A percentile compares a stretch with the other conserved stretches of the same genome.
phyloP scores from a whole-genome alignment of 805 yeast genomes.

The Wickerhamomyces subpelliculosus region DNA sequence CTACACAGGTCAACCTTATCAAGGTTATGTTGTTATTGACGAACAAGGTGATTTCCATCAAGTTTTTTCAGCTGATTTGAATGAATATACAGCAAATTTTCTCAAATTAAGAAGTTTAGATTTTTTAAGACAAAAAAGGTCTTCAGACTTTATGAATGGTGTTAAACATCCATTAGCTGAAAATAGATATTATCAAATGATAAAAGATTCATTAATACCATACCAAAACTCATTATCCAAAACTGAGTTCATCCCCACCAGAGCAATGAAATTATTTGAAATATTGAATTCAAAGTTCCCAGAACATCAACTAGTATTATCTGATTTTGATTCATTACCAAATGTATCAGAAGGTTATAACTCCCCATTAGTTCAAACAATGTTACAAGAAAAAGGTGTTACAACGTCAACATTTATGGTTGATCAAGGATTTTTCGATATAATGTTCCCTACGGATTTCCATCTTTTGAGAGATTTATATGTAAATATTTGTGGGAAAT shows the following conservation, averaged over 20 bases:
- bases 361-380: constrained; percentile 77
- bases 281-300: constrained; percentile 63
- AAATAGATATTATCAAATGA: constrained; percentile 30
- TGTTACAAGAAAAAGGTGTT: constrained; percentile 58
- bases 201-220: constrained; percentile 52
- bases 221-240: constrained; percentile 58
- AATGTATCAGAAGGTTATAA: constrained; percentile 49
- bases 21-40: constrained; percentile 72
- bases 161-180: constrained; percentile 55
- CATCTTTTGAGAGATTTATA: constrained; percentile 54
- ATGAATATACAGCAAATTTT: constrained; percentile 47
- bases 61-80: constrained; percentile 57
- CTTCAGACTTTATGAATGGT: constrained; percentile 20
- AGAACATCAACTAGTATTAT: constrained; percentile 61
- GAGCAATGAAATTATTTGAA: constrained; percentile 57
- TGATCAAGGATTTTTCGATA: constrained; percentile 82
- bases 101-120: constrained; percentile 33
- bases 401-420: constrained; percentile 71
- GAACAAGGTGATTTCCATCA: constrained; percentile 70
- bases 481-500: constrained; percentile 53
- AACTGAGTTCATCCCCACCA: constrained; percentile 75
- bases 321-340: constrained; percentile 53
- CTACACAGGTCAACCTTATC: constrained; percentile 57
- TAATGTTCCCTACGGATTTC: constrained; percentile 82
- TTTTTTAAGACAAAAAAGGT: neutral